Evolutionary conservation across 2,329 filamentous ascomycete genomes (phyloP).

Genomic region (Alternaria sp.): DNA sequence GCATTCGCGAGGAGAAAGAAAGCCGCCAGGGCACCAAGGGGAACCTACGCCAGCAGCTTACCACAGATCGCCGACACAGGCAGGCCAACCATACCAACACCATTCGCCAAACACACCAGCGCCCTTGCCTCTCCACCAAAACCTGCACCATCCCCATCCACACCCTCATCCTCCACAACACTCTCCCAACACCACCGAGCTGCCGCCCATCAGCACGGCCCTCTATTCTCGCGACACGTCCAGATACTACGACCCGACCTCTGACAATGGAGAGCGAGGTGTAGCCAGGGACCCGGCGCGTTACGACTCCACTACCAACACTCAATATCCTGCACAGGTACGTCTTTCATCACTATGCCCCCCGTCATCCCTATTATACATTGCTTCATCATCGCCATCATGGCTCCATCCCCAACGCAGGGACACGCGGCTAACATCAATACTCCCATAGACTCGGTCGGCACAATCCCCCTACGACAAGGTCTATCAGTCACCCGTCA

Average conservation of each 20-base stretch:
- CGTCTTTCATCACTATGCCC: conserved; percentile 18
- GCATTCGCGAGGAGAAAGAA: conserved; percentile 43
- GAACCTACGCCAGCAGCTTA: conserved; percentile 45
- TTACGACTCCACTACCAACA: conserved; percentile 31
- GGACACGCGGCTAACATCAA: conserved; percentile 32
- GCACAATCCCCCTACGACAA: conserved; percentile 49
- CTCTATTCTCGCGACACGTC: conserved; percentile 53
- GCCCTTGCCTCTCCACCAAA: conserved; percentile 40
- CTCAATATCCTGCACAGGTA: conserved; percentile 45
- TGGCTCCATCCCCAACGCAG: conserved; percentile 3
- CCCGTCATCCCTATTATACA: neutral
- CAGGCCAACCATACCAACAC: conserved; percentile 49
- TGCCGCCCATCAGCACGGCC: conserved; percentile 53
- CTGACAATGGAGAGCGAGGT: conserved; percentile 53
- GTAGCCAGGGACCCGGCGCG: conserved; percentile 44
- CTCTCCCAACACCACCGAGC: conserved; percentile 50
- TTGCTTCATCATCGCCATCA: neutral
- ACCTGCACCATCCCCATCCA: conserved; percentile 42
- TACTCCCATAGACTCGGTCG: conserved; percentile 40
- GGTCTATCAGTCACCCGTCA: conserved; percentile 50
- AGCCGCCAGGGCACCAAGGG: conserved; percentile 47
- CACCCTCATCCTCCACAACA: conserved; percentile 22
- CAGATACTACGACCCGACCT: conserved; percentile 61
- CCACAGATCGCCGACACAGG: conserved; percentile 49
- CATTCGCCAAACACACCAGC: conserved; percentile 46